These are phyloP conservation scores for Termitomyces sp. DNA, from an alignment of 768 basidiomycete genomes.

Conservation along the genomic window DNA sequence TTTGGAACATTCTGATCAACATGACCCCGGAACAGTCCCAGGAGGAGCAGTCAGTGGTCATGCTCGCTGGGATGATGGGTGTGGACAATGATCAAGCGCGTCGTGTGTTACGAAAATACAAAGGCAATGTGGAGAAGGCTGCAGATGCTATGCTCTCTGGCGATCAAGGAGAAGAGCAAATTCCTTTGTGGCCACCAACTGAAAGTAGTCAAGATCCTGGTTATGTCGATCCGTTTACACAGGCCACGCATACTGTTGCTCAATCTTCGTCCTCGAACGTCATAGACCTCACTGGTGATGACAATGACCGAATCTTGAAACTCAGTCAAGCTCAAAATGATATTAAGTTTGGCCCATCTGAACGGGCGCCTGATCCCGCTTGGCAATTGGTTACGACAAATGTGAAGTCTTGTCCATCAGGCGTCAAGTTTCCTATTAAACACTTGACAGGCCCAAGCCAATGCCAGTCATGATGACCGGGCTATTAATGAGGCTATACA, in stretches of 20 bases:
- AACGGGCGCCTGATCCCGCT: slow-evolving; percentile 55
- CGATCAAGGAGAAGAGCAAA: slow-evolving; percentile 30
- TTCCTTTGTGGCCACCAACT: slow-evolving; percentile 15
- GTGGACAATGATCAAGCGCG: slow-evolving; percentile 39
- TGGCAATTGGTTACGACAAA: slow-evolving; percentile 71
- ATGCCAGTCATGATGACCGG: slow-evolving; percentile 49
- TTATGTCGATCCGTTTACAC: slow-evolving; percentile 11
- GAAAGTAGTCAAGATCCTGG: slow-evolving; percentile 17
- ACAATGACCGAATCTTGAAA: slow-evolving; percentile 48
- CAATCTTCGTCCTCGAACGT: slow-evolving; percentile 23
- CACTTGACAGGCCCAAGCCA: slow-evolving; percentile 24
- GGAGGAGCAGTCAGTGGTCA: slow-evolving; percentile 26
- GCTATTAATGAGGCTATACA: slow-evolving; percentile 65
- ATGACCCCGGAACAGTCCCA: slow-evolving; percentile 19
- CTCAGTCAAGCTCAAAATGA: slow-evolving; percentile 42
- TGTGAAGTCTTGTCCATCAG: slow-evolving; percentile 29
- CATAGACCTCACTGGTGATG: slow-evolving; percentile 61
- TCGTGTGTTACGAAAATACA: slow-evolving; percentile 53
- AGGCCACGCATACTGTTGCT: slow-evolving; percentile 1
- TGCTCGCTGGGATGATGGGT: slow-evolving; percentile 28
- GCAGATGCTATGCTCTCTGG: slow-evolving; percentile 50
- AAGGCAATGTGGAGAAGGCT: slow-evolving; percentile 52
- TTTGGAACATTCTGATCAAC: background rate
- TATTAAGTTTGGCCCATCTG: slow-evolving; percentile 50
- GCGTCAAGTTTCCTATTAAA: background rate